Base-by-base conservation (phyloP, 805 yeast genomes). In the Wickerhamomyces hampshirensis region DNA sequence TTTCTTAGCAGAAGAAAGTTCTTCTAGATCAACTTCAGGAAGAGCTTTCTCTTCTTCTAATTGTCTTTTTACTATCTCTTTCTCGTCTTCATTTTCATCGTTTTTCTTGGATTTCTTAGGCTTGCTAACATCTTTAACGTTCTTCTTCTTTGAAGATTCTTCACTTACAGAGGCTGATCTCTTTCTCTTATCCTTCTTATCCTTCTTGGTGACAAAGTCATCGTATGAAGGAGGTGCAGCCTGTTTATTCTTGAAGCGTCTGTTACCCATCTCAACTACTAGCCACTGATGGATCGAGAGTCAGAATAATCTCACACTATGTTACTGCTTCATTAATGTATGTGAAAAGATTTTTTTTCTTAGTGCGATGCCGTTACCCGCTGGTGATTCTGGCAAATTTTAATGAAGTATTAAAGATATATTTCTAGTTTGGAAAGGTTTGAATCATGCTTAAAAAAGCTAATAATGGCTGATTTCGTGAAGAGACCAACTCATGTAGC, bases 181-280 rank as follows among this genome's bases (percentile, higher is more conserved):
- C 47, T 56, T 54, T 43, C 53, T 48, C 55, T 57, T 59, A 38
- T 60, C 59, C 40, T 56, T 60, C 37, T 57, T 60, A 43, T 53
- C 61, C 23, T 52, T 58, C 34, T 66, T 69, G 51, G 65, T 75
- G 43, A 71, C 70, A 59, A 89, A 80, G 54, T 91, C 96, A 30
- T 91, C 98, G 44, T 80, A 68, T 5, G 88, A 58, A 24, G 96
- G 96, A 49, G 98, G 98, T 40, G 75, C 84, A 31, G 87, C 93
- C 66, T 91, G 98, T 71, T 86, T 91, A 54, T 86, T 83, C 63
- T 83, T 87, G 40, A 86, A 85, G 69, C 85, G 81, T 75, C 96
- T 83, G 43, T 66, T 64, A 60, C 98, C 98, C 95, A 89, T 86
- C 15, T 11, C 23, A 10, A 21, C 7, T 11, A 7, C 24, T n/a